Conservation (phyloP, 768 basidiomycete genomes). For the Candolleomyces eurysporus region DNA sequence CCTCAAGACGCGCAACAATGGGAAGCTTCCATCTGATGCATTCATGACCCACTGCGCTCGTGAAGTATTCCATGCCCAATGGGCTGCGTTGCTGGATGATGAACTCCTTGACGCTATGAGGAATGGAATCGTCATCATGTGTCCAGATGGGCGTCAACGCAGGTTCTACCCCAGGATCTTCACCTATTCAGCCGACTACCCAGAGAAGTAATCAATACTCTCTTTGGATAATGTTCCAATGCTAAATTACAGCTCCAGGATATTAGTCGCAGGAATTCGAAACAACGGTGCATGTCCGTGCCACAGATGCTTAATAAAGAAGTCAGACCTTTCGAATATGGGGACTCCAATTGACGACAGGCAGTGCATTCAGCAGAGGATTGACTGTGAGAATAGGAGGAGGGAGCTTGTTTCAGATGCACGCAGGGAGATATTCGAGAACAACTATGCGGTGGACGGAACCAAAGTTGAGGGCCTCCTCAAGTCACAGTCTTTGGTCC, state of each 20-base stretch:
- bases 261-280: conserved; percentile 9
- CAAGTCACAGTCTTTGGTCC: neutral
- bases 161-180: conserved; percentile 33
- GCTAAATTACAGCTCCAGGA: neutral
- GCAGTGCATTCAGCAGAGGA: neutral
- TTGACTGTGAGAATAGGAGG: neutral
- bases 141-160: conserved; percentile 27
- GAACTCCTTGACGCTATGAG: conserved; percentile 32
- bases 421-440: neutral
- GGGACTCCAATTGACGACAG: conserved; percentile 15
- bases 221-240: too few relatives aligned
- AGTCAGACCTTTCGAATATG: conserved; percentile 10
- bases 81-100: conserved; percentile 28
- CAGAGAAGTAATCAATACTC: conserved; percentile 43
- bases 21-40: conserved; percentile 19
- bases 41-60: conserved; percentile 28
- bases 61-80: conserved; percentile 32
- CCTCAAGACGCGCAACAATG: neutral
- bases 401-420: neutral
- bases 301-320: conserved; percentile 9
- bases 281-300: conserved; percentile 11
- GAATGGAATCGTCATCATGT: conserved; percentile 31
- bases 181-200: conserved; percentile 39
- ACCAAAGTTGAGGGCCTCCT: neutral
- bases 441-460: neutral